Conservation (phyloP, 2,329 filamentous ascomycete species). For the Colletotrichum lentis region DNA sequence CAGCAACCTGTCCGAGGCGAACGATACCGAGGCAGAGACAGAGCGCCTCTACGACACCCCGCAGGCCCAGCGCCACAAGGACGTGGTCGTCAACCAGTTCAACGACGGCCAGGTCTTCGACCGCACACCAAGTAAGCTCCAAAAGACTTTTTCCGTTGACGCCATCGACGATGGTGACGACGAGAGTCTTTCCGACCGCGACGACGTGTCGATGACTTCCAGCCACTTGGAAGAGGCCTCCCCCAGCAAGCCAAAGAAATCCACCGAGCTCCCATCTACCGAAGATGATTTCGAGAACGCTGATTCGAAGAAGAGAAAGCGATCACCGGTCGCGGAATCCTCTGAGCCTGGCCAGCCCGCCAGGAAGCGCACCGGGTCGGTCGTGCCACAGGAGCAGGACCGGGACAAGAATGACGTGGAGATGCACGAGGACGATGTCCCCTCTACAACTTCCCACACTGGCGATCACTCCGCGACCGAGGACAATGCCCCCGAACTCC, state of each 20-base stretch:
- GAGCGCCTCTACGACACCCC: constrained; percentile 93
- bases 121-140: constrained; percentile 80
- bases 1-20: constrained; percentile 66
- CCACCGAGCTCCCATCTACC: constrained; percentile 41
- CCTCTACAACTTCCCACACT: constrained; percentile 49
- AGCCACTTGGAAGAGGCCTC: constrained; percentile 51
- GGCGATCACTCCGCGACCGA: constrained; percentile 56
- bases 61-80: constrained; percentile 68
- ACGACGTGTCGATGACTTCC: constrained; percentile 51
- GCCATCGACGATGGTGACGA: constrained; percentile 50
- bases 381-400: constrained; percentile 51
- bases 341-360: constrained; percentile 58
- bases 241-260: constrained; percentile 46
- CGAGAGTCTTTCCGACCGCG: constrained; percentile 52
- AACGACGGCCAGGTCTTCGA: constrained; percentile 65
- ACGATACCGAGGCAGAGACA: constrained; percentile 88
- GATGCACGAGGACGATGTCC: constrained; percentile 47
- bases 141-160: constrained; percentile 55
- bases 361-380: constrained; percentile 63
- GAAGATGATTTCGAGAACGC: constrained; percentile 49
- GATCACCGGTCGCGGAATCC: constrained; percentile 55
- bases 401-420: constrained; percentile 43
- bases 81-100: constrained; percentile 67
- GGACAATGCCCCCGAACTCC: constrained; percentile 53
- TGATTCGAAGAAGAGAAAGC: constrained; percentile 60